These are phyloP conservation scores for Quercus mongolica DNA, from an alignment of 306 rosid genomes.

Conservation along the genomic window DNA sequence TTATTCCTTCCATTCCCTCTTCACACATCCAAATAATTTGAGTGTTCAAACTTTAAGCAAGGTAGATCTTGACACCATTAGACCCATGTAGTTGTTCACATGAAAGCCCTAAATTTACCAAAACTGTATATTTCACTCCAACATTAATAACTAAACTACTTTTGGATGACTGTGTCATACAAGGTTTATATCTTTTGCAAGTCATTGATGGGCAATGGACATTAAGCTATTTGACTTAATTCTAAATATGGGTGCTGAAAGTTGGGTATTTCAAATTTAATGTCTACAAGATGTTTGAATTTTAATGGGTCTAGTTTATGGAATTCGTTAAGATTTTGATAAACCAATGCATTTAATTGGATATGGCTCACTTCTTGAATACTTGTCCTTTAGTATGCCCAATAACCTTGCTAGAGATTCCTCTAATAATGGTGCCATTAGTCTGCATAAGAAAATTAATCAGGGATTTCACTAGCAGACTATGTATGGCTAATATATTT, in stretches of 20 bases:
- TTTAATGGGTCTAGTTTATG: neutral
- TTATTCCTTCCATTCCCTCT: too few species aligned
- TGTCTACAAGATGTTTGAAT: neutral
- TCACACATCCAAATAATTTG: too few species aligned
- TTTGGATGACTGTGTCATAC: neutral
- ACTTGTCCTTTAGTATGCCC: neutral
- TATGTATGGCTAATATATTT: too few species aligned
- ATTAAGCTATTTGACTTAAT: neutral
- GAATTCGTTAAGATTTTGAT: neutral
- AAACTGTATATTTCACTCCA: too few species aligned
- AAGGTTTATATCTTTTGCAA: neutral
- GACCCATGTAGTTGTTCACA: too few species aligned
- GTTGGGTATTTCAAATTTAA: neutral
- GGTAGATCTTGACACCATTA: too few species aligned
- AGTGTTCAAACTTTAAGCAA: too few species aligned
- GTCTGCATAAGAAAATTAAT: neutral
- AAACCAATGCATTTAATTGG: neutral
- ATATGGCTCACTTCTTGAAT: neutral
- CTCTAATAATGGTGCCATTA: neutral
- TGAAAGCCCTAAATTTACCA: too few species aligned
- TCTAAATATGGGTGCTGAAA: neutral
- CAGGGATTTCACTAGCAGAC: neutral
- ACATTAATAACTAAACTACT: neutral
- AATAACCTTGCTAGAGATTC: neutral
- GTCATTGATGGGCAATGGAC: neutral